Percentiles rank a stretch among this genome's conserved stretches.
Conservation (phyloP, 2,329 filamentous ascomycete species). For the Ophioceras dolichostomum region DNA sequence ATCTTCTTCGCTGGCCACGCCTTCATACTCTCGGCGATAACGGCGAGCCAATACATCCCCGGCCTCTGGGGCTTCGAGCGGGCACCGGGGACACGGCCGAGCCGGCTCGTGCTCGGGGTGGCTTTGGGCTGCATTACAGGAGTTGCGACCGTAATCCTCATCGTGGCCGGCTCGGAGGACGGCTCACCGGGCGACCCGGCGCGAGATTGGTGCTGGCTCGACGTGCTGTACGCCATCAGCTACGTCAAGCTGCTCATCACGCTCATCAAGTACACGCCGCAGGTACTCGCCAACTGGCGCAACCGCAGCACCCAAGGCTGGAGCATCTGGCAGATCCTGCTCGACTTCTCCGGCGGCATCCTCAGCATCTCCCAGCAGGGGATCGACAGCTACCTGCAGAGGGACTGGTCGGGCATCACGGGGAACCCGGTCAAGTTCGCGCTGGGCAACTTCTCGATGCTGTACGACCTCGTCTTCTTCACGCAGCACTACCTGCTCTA, state of each 20-base stretch:
- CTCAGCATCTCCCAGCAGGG: slow-evolving; percentile 71
- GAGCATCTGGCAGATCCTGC: slow-evolving; percentile 72
- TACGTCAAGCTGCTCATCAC: slow-evolving; percentile 87
- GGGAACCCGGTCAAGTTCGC: slow-evolving; percentile 88
- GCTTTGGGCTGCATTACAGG: slow-evolving; percentile 55
- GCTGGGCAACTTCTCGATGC: slow-evolving; percentile 71
- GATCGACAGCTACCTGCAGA: slow-evolving; percentile 74
- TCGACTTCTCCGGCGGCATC: slow-evolving; percentile 73
- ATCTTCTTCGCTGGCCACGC: slow-evolving; percentile 79
- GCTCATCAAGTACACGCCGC: slow-evolving; percentile 84
- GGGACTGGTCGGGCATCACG: slow-evolving; percentile 80
- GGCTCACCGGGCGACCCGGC: slow-evolving; percentile 23
- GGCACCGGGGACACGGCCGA: slow-evolving; percentile 43
- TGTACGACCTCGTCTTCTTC: slow-evolving; percentile 82
- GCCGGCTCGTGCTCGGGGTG: slow-evolving; percentile 53
- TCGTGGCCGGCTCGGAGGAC: slow-evolving; percentile 26
- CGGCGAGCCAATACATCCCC: slow-evolving; percentile 63
- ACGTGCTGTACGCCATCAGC: slow-evolving; percentile 56
- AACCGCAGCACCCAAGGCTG: slow-evolving; percentile 80
- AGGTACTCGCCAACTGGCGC: slow-evolving; percentile 70
- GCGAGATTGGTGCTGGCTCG: slow-evolving; percentile 47
- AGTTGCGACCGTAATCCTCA: slow-evolving; percentile 36
- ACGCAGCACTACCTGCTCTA: slow-evolving; percentile 83
- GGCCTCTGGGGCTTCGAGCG: slow-evolving; percentile 56
- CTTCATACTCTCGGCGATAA: slow-evolving; percentile 55